Evolutionary conservation across 2,329 filamentous ascomycete species (phyloP), one percentile per base, ranked within the genome.

Genomic region (Penicillium sp.): DNA sequence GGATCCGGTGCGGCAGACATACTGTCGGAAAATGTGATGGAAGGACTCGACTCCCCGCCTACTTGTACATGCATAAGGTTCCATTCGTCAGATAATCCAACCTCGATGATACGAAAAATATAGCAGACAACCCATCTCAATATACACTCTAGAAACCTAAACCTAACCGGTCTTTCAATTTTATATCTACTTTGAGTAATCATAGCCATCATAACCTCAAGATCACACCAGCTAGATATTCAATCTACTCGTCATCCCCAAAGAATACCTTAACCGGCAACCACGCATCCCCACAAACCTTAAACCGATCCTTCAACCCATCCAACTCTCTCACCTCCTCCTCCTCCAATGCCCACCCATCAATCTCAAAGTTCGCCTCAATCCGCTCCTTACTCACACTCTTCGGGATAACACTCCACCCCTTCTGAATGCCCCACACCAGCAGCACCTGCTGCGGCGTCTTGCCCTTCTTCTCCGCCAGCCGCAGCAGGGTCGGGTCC

Each of bases 351-450:
- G 85, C 81, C 86, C 88, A 94, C 55, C 88, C 90, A 75, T 92
- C 86, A 54, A 91, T 81, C 74, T 89, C 85, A 68, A 87, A 91
- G 83, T 96, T 96, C 63, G 81, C 85, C 77, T 90, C 82, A 70
- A 96, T 92, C 43, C 91, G 85, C 55, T 81, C 82, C 66, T 87
- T 84, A 66, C 86, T 92, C 59, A 93, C 89, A 54, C 86, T 90
- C 84, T 96, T 96, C 70, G 91, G 91, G 69, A 96, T 92, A 54
- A 96, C 91, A 65, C 86, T 90, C 82, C 88, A 91, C 60, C 89
- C 91, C 73, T 92, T 88, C 75, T 90, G 86, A 57, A 96, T 79
- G 64, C 91, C 91, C 91, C 91, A 96, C 69, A 87, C 81, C 38
- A 86, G 75, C 28, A 83, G 78, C 6, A 83, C 78, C 69, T 86